These are phyloP conservation scores for Volvox africanus DNA, from an alignment of 139 green algal species.

Conservation along the genomic window DNA sequence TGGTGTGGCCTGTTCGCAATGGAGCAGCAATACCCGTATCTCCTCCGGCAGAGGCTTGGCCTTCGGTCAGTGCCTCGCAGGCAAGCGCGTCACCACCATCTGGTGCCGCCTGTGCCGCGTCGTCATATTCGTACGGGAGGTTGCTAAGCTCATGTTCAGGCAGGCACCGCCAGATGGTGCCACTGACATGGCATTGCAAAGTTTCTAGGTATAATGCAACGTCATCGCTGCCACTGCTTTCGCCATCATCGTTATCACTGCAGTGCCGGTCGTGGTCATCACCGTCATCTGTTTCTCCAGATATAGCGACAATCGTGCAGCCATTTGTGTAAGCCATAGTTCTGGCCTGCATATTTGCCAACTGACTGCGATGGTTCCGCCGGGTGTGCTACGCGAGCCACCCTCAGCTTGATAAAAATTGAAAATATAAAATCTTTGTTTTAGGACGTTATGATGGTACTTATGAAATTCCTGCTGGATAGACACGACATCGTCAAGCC, in stretches of 20 bases:
- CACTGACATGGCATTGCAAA: background rate
- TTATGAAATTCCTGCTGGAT: too few species aligned
- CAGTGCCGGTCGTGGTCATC: background rate
- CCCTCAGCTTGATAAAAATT: too few species aligned
- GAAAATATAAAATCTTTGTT: too few species aligned
- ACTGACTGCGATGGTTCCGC: too few species aligned
- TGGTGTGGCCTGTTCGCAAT: too few species aligned
- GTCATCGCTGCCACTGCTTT: background rate
- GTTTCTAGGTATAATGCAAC: background rate
- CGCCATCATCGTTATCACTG: background rate
- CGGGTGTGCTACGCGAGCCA: too few species aligned
- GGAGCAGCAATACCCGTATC: background rate
- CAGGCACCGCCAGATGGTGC: background rate
- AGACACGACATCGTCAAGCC: too few species aligned
- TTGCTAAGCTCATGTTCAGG: background rate
- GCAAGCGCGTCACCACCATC: background rate
- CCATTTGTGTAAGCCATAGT: too few species aligned
- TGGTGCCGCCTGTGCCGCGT: background rate
- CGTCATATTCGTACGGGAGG: background rate
- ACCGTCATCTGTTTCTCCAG: background rate
- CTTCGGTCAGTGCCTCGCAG: background rate
- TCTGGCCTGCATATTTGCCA: too few species aligned
- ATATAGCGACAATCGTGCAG: too few species aligned
- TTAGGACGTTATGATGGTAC: too few species aligned
- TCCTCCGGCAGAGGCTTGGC: background rate